Base-by-base conservation (phyloP, 1,284 basidiomycete species). In the Leccinum angustisporum region DNA sequence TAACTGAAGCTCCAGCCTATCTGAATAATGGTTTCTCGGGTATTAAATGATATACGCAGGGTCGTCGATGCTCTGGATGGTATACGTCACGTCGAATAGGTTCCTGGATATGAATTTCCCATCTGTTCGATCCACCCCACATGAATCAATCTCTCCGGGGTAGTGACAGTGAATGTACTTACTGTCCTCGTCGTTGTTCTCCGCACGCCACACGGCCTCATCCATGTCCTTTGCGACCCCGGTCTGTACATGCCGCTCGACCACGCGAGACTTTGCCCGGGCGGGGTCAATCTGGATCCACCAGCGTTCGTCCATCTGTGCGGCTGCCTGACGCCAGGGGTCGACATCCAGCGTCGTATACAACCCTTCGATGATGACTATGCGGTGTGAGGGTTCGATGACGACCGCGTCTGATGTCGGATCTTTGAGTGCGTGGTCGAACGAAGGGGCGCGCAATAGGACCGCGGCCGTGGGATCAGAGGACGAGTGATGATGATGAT, bases 281-380 rank as follows among this genome's bases (percentile, higher is more conserved):
- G 78, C 78, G 6, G 81, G 70, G 33, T 88, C 84, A 7, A 92
- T 78, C 11, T 88, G 79, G 25, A 97, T 77, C 76, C 89, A 90
- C 82, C 94, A 90, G 14, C 92, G 80, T 70, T 93, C 86, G 70
- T 98, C 91, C 62, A 96, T 80, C 65, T 85, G 70, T 27, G 77
- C 74, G 0, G 87, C 86, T 1, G 88, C 91, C 16, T 83, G 80
- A 1, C 72, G 72, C 96, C 96, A 98, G 0, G 90, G 88, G 0
- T 83, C 78, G 18, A 86, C 78, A 38, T 86, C 81, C 21, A 95
- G 81, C 63, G 93, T 85, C 5, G 87, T 84, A 74, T 97, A 95
- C 9, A 97, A 77, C 0, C 95, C 94, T 75, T 97, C 93, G 62
- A 96, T 83, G 61, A 96, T 74, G 58, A 97, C 82, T 58, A 97